Conservation (phyloP, 1,284 basidiomycete genomes). For the Leccinum griseonigrum region DNA sequence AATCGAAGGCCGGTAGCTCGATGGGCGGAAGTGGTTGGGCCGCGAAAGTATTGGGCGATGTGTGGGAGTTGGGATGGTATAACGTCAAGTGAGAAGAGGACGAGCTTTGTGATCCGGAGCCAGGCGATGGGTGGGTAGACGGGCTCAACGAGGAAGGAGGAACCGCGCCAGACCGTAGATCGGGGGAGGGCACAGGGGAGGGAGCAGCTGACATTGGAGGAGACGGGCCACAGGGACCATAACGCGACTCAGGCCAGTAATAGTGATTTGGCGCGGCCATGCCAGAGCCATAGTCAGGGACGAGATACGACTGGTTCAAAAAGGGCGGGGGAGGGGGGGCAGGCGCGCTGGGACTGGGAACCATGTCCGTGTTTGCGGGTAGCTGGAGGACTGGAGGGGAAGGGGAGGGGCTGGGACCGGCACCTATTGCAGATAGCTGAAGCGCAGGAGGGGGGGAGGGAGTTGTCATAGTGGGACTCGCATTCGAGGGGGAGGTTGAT, state of each 20-base stretch:
- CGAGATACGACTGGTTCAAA: not conserved
- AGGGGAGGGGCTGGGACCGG: not conserved
- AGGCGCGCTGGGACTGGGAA: not conserved
- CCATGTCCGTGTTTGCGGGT: not conserved
- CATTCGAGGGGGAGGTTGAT: too few relatives aligned
- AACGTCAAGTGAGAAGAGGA: constrained; percentile 4
- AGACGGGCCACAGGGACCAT: constrained; percentile 38
- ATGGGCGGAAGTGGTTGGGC: constrained; percentile 8
- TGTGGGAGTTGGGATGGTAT: constrained; percentile 2
- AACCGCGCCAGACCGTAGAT: not conserved
- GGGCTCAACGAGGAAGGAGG: constrained; percentile 13
- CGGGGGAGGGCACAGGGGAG: constrained; percentile 30
- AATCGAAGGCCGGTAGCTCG: not conserved
- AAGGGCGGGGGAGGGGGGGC: not conserved
- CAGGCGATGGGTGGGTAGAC: constrained; percentile 7
- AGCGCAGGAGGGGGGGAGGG: not conserved
- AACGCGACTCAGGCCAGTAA: constrained; percentile 25
- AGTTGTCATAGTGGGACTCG: not conserved
- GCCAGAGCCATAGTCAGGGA: constrained; percentile 4
- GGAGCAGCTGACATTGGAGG: constrained; percentile 42
- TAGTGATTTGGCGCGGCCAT: constrained; percentile 14
- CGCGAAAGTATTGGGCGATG: constrained; percentile 11
- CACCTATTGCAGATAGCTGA: not conserved
- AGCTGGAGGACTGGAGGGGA: not conserved
- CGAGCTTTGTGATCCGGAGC: constrained; percentile 11